These are phyloP conservation scores for Drechslerella dactyloides DNA, from an alignment of 2,329 filamentous ascomycete species.

Conservation along the genomic window DNA sequence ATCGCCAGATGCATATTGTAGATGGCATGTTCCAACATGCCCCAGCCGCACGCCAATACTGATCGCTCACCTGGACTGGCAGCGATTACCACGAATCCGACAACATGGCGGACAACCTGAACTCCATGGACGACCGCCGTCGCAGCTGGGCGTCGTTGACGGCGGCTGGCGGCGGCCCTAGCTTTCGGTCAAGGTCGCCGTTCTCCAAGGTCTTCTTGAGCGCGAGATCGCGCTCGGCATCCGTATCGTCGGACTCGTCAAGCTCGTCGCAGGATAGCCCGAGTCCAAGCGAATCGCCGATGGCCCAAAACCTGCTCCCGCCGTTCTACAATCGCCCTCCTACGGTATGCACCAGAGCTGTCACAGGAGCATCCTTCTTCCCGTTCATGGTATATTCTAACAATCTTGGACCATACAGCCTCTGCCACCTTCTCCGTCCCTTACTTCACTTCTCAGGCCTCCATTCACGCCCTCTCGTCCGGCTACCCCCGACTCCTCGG, in stretches of 20 bases:
- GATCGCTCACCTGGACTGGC: neutral
- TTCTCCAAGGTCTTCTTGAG: slow-evolving; percentile 47
- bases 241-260: slow-evolving; percentile 36
- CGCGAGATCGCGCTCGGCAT: slow-evolving; percentile 38
- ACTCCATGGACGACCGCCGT: slow-evolving; percentile 37
- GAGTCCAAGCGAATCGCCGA: slow-evolving; percentile 44
- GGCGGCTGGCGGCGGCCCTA: slow-evolving; percentile 27
- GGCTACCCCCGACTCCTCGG: slow-evolving; percentile 88
- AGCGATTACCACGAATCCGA: neutral
- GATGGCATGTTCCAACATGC: neutral
- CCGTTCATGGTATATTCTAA: slow-evolving; percentile 5
- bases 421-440: slow-evolving; percentile 85
- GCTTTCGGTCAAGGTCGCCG: slow-evolving; percentile 41
- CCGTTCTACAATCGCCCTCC: slow-evolving; percentile 98
- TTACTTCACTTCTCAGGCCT: slow-evolving; percentile 85
- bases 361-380: neutral
- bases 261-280: slow-evolving; percentile 47
- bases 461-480: slow-evolving; percentile 79
- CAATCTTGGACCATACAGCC: slow-evolving; percentile 60
- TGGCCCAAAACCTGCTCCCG: slow-evolving; percentile 66
- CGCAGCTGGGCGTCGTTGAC: slow-evolving; percentile 47
- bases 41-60: neutral
- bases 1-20: neutral
- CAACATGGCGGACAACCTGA: slow-evolving; percentile 26
- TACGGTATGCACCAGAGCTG: slow-evolving; percentile 60